phyloP scores from a whole-genome alignment of 768 basidiomycete genomes.

The Termitomyces heimii region DNA sequence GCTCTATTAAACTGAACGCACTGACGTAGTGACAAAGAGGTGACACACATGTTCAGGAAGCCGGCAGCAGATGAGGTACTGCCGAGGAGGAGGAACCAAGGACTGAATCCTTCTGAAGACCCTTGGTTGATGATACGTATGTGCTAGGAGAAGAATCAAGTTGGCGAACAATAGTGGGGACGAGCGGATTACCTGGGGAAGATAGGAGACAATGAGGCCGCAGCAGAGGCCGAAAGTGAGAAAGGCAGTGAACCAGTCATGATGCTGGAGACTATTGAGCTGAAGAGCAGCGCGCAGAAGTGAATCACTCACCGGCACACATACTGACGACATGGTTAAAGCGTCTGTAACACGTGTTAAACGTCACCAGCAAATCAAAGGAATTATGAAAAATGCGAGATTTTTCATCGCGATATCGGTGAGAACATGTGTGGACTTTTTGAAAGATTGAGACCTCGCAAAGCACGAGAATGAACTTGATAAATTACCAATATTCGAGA shows the following conservation, averaged over 20 bases:
- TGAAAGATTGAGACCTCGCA: too few relatives aligned
- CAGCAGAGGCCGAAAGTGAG: constrained; percentile 59
- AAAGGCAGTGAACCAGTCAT: constrained; percentile 65
- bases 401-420: not conserved
- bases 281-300: not conserved
- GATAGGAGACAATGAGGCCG: constrained; percentile 78
- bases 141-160: constrained; percentile 39
- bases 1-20: constrained; percentile 11
- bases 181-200: constrained; percentile 59
- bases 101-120: constrained; percentile 87
- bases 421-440: too few relatives aligned
- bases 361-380: not conserved
- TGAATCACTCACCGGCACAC: not conserved
- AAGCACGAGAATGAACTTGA: too few relatives aligned
- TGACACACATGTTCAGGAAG: constrained; percentile 74
- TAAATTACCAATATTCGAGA: too few relatives aligned
- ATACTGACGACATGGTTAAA: not conserved
- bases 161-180: constrained; percentile 10
- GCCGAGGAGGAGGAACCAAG: constrained; percentile 87
- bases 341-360: not conserved
- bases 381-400: not conserved
- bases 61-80: constrained; percentile 77
- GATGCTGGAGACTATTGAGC: constrained; percentile 37
- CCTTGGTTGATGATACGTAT: constrained; percentile 70
- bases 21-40: not conserved